Evolutionary conservation across 2,329 filamentous ascomycete genomes (phyloP).

Genomic region (Chaetomium sp.): DNA sequence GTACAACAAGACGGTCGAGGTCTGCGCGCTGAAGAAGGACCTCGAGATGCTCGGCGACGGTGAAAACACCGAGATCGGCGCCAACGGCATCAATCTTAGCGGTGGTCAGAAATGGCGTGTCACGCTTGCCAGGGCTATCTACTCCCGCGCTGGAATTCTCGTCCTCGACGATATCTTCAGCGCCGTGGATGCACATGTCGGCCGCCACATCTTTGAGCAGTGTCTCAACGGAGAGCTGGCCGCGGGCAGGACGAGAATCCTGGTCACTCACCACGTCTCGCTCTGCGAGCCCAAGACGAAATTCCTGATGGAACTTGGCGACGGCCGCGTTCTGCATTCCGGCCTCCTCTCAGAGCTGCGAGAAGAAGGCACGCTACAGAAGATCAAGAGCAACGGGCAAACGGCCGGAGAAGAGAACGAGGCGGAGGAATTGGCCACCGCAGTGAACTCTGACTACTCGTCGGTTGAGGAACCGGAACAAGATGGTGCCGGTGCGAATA

Average conservation of each 20-base stretch:
- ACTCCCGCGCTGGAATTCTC: slow-evolving; percentile 75
- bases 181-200: slow-evolving; percentile 79
- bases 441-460: slow-evolving; percentile 57
- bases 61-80: slow-evolving; percentile 78
- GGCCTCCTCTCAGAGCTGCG: slow-evolving; percentile 68
- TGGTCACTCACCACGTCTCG: slow-evolving; percentile 79
- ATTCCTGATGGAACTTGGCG: slow-evolving; percentile 72
- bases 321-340: slow-evolving; percentile 65
- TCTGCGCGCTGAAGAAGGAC: slow-evolving; percentile 75
- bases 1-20: slow-evolving; percentile 69
- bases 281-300: slow-evolving; percentile 71
- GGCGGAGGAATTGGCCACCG: slow-evolving; percentile 55
- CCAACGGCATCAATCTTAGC: slow-evolving; percentile 81
- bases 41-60: slow-evolving; percentile 75
- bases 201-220: slow-evolving; percentile 75
- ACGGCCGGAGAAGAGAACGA: slow-evolving; percentile 46
- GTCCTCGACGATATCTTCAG: slow-evolving; percentile 84
- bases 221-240: slow-evolving; percentile 73
- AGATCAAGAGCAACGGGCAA: slow-evolving; percentile 61
- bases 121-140: slow-evolving; percentile 76
- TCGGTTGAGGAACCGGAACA: slow-evolving; percentile 48
- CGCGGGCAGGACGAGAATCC: slow-evolving; percentile 68
- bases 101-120: slow-evolving; percentile 84
- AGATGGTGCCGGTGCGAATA: slow-evolving; percentile 44
- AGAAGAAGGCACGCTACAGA: slow-evolving; percentile 56